These are phyloP conservation scores for Alternaria gaisen DNA, from an alignment of 2,329 filamentous ascomycete genomes.

Conservation along the genomic window DNA sequence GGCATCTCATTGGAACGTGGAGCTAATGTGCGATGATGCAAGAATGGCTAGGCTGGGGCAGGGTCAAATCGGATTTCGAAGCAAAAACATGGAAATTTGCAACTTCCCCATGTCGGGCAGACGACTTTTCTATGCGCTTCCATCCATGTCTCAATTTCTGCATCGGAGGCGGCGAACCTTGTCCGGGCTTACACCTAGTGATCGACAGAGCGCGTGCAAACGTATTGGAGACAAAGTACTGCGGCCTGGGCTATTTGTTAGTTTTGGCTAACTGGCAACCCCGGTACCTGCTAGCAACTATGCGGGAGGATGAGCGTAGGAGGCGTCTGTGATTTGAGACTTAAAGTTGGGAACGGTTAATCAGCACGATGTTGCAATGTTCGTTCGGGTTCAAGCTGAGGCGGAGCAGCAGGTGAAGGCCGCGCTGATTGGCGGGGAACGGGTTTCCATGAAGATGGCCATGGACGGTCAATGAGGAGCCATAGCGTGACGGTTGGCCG, in stretches of 20 bases:
- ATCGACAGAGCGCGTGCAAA: too few species aligned
- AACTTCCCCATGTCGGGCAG: slow-evolving; percentile 4
- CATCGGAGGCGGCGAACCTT: background rate
- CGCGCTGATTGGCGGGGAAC: too few species aligned
- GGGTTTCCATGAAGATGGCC: too few species aligned
- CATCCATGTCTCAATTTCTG: too few species aligned
- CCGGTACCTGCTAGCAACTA: background rate
- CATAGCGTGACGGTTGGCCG: too few species aligned
- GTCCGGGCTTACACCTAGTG: background rate
- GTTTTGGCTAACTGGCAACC: too few species aligned
- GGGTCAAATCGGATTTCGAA: slow-evolving; percentile 13
- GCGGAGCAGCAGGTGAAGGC: too few species aligned
- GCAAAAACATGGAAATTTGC: slow-evolving; percentile 7
- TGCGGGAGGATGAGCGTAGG: background rate
- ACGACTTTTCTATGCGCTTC: slow-evolving; percentile 1
- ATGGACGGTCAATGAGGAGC: too few species aligned
- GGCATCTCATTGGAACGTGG: background rate
- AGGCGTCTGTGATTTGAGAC: background rate
- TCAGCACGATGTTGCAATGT: background rate
- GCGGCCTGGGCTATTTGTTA: too few species aligned
- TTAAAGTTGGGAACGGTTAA: background rate
- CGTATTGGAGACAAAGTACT: too few species aligned
- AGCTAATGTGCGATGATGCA: slow-evolving; percentile 9
- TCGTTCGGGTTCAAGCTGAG: too few species aligned
- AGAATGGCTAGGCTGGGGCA: background rate